Evolutionary conservation across 2,329 filamentous ascomycete genomes (phyloP).

Genomic region (Berkeleyomyces rouxiae): DNA sequence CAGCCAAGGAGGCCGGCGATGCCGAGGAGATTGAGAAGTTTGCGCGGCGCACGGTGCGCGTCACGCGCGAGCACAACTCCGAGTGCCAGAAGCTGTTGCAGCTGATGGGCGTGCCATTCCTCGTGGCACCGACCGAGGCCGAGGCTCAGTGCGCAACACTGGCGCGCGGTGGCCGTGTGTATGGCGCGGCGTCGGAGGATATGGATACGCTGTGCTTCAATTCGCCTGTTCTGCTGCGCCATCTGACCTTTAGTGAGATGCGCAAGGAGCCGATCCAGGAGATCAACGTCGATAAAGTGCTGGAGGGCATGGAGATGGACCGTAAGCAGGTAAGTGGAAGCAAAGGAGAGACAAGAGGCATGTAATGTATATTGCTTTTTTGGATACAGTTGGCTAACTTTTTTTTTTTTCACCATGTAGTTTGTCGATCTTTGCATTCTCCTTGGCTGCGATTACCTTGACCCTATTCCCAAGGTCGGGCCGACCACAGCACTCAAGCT

Average conservation of each 20-base stretch:
- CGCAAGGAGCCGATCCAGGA: slow-evolving; percentile 96
- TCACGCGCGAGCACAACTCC: slow-evolving; percentile 91
- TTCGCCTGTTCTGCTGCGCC: slow-evolving; percentile 72
- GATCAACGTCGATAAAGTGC: slow-evolving; percentile 71
- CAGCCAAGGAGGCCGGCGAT: slow-evolving; percentile 93
- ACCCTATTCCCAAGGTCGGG: slow-evolving; percentile 87
- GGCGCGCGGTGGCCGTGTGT: slow-evolving; percentile 84
- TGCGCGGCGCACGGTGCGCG: slow-evolving; percentile 76
- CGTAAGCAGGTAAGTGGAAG: slow-evolving; percentile 48
- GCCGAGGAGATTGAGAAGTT: slow-evolving; percentile 98
- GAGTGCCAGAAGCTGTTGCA: slow-evolving; percentile 84
- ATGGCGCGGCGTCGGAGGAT: slow-evolving; percentile 90
- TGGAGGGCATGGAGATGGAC: slow-evolving; percentile 80
- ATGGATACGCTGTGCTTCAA: slow-evolving; percentile 98
- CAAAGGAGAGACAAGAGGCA: background rate
- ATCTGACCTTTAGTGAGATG: slow-evolving; percentile 94
- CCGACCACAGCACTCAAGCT: slow-evolving; percentile 83
- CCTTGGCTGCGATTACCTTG: slow-evolving; percentile 92
- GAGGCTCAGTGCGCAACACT: slow-evolving; percentile 91
- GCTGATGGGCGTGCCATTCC: slow-evolving; percentile 91
- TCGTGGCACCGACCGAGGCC: slow-evolving; percentile 89
- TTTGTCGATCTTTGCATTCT: slow-evolving; percentile 97
- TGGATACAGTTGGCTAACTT: background rate
- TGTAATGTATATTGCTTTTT: background rate
- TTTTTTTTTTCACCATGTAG: slow-evolving; percentile 26